phyloP scores from a whole-genome alignment of 306 rosid genomes.

The Argentina anserina region DNA sequence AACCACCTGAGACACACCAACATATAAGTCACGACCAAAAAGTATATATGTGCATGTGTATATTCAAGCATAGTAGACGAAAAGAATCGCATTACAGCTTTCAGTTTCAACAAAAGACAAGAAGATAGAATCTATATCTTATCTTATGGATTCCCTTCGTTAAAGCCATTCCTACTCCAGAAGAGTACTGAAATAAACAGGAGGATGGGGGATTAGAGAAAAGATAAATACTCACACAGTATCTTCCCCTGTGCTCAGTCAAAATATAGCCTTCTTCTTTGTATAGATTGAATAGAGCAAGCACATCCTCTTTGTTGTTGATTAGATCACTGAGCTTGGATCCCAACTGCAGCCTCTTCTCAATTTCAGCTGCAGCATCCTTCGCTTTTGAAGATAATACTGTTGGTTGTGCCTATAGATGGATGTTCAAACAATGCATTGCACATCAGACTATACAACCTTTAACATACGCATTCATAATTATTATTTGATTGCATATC shows the following conservation, averaged over 20 bases:
- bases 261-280: conserved; percentile 77
- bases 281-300: conserved; percentile 64
- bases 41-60: neutral
- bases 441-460: conserved; percentile 18
- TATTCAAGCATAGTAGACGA: neutral
- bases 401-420: conserved; percentile 43
- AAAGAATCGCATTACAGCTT: neutral
- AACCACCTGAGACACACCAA: conserved; percentile 58
- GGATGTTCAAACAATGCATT: conserved; percentile 12
- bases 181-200: neutral
- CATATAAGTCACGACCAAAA: conserved; percentile 19
- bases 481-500: neutral
- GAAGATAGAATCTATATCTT: neutral
- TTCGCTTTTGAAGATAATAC: conserved; percentile 70
- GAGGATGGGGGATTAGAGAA: neutral
- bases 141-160: neutral
- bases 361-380: conserved; percentile 78
- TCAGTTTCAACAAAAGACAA: neutral
- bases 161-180: neutral
- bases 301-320: conserved; percentile 55
- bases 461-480: neutral
- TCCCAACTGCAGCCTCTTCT: conserved; percentile 71
- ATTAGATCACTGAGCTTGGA: conserved; percentile 78
- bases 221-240: conserved; percentile 60
- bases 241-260: conserved; percentile 63